Evolutionary conservation across 352 stramenopile genomes (phyloP), one percentile per base, ranked within the genome.

Genomic region (Pythium apleroticum): DNA sequence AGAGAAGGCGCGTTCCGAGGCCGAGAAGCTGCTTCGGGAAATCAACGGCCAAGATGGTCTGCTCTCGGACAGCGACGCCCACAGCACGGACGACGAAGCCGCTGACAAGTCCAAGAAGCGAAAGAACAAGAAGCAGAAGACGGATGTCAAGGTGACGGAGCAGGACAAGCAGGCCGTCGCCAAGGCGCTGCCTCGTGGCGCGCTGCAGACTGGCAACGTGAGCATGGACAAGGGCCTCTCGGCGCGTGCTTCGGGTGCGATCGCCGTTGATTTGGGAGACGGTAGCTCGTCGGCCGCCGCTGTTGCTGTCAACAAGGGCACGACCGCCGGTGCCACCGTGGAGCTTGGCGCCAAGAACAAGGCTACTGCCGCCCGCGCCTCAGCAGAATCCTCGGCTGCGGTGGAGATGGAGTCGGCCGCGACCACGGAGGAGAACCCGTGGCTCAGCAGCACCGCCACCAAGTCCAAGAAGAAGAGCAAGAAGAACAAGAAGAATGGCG

Each of bases 21-120:
- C 96, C 0, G 86, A 98, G 57, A 84, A 91, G 68, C 76, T 99
- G 35, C 78, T 99, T 48, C 74, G 81, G 24, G 97, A 99, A 81
- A 88, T 99, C 20, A 89, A 91, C 30, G 89, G 96, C 50, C 80
- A 97, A 20, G 74, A 86, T 12, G 74, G 66, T 0, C 55, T 92
- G 28, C 53, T 89, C 8, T 92, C 82, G 15, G 82, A 94, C 9
- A 73, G 79, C 22, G 68, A 91, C 50, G 72, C 77, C 43, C 28
- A 77, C 11, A 84, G 67, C 71, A 84, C 77, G 6, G 69, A 66
- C 22, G 83, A 87, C 35, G 72, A 88, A 46, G 24, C 12, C 33
- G 53, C 20, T 30, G 78, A 69, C 25, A 72, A 61, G 62, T n/a
- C 35, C 24, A 69, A 76, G 45, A 74, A 77, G 35, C 37, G 43